Percentiles rank a stretch among this genome's conserved stretches.
Conservation (phyloP, 179 eudicot genomes). For the Drosera spatulata region DNA sequence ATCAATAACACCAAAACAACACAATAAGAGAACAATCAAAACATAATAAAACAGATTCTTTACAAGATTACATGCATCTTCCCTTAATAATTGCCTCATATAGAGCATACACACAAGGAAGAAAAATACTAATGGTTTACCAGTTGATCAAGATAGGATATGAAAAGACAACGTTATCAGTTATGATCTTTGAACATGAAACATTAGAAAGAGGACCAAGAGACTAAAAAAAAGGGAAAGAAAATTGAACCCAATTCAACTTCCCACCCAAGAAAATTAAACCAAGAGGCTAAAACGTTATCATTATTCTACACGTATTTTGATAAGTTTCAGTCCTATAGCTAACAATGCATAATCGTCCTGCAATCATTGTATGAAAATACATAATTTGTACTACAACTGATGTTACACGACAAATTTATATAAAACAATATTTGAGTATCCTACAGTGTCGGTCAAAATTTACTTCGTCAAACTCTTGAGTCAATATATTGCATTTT, state of each 20-base stretch:
- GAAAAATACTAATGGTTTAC: not conserved
- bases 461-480: no score
- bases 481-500: no score
- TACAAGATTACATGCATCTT: not conserved
- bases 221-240: not conserved
- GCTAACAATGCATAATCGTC: no score
- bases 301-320: no score
- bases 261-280: not conserved
- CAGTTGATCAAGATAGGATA: not conserved
- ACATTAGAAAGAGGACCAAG: not conserved
- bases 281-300: no score
- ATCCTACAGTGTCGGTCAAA: no score
- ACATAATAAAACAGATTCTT: not conserved
- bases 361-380: no score
- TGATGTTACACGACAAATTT: no score
- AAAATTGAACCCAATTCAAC: not conserved
- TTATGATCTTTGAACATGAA: not conserved
- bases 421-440: no score
- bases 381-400: no score
- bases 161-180: not conserved
- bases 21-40: not conserved
- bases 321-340: no score
- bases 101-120: not conserved
- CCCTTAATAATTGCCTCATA: not conserved
- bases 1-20: not conserved